Conservation (phyloP, 306 rosid species). For the Arachis hypogaea region DNA sequence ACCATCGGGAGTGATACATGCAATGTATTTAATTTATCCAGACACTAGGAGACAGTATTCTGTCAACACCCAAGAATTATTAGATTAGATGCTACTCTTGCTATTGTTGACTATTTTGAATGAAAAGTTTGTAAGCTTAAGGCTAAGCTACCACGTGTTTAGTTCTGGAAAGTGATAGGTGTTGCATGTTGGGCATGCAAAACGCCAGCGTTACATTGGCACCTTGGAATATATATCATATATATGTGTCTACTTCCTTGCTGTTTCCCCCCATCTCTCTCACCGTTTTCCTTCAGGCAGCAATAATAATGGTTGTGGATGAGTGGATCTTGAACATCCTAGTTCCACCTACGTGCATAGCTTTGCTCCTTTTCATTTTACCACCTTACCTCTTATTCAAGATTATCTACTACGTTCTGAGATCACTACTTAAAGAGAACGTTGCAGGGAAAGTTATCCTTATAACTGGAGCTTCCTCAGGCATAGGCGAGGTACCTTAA, state of each 20-base stretch:
- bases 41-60: no score
- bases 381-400: conserved; percentile 46
- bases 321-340: conserved; percentile 42
- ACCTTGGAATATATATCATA: no score
- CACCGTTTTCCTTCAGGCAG: neutral
- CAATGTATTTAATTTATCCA: no score
- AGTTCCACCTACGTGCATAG: conserved; percentile 37
- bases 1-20: no score
- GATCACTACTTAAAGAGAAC: conserved; percentile 38
- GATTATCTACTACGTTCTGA: conserved; percentile 14
- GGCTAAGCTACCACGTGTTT: neutral
- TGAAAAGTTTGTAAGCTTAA: neutral
- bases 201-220: conserved; percentile 25
- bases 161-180: conserved; percentile 14
- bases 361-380: conserved; percentile 31
- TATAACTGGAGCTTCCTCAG: conserved; percentile 62
- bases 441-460: conserved; percentile 68
- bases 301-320: conserved; percentile 42
- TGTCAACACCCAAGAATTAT: no score
- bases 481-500: conserved; percentile 61
- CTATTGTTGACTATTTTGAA: no score
- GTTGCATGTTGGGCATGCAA: conserved; percentile 34
- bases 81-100: no score
- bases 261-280: neutral
- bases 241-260: neutral